A percentile compares a stretch with the other conserved stretches of the same genome.
phyloP scores from a whole-genome alignment of 2,329 filamentous ascomycete genomes.

The Calonectria multiphialidica region DNA sequence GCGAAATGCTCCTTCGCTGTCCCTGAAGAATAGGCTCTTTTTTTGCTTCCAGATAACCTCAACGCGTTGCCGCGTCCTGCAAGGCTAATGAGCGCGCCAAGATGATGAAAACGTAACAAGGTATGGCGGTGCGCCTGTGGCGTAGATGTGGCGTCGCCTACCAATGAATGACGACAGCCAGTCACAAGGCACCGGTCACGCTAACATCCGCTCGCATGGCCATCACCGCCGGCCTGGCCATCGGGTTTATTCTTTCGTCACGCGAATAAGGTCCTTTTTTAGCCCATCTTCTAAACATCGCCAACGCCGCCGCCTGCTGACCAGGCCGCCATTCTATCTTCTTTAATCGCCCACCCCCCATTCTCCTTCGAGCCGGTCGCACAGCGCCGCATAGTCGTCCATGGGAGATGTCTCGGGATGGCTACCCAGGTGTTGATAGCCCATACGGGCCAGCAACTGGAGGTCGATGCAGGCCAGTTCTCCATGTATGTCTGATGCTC shows the following conservation, averaged over 20 bases:
- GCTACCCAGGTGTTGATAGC: constrained; percentile 91
- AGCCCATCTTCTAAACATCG: constrained; percentile 20
- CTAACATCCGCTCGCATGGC: constrained; percentile 42
- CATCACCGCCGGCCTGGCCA: constrained; percentile 27
- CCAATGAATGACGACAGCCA: constrained; percentile 33
- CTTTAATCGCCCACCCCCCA: constrained; percentile 28
- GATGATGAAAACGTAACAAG: background rate
- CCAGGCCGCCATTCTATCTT: constrained; percentile 25
- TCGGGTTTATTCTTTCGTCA: constrained; percentile 38
- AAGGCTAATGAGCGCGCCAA: constrained; percentile 4
- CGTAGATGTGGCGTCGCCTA: constrained; percentile 28
- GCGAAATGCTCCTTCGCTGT: background rate
- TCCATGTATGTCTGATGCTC: constrained; percentile 66
- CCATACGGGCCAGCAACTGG: constrained; percentile 90
- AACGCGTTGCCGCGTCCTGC: constrained; percentile 8
- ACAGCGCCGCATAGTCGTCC: constrained; percentile 43
- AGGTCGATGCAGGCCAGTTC: constrained; percentile 81
- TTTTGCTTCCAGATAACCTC: constrained; percentile 8
- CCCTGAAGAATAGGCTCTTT: background rate
- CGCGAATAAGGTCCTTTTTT: constrained; percentile 36
- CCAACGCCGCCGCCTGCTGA: constrained; percentile 26
- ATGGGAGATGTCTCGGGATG: constrained; percentile 75
- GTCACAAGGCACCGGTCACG: constrained; percentile 50
- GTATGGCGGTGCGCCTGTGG: constrained; percentile 34
- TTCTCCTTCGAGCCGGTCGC: constrained; percentile 33